Percentiles rank a stretch among this genome's conserved stretches.
phyloP scores from a whole-genome alignment of 495 filamentous ascomycete genomes.

The Penicillium desertorum region DNA sequence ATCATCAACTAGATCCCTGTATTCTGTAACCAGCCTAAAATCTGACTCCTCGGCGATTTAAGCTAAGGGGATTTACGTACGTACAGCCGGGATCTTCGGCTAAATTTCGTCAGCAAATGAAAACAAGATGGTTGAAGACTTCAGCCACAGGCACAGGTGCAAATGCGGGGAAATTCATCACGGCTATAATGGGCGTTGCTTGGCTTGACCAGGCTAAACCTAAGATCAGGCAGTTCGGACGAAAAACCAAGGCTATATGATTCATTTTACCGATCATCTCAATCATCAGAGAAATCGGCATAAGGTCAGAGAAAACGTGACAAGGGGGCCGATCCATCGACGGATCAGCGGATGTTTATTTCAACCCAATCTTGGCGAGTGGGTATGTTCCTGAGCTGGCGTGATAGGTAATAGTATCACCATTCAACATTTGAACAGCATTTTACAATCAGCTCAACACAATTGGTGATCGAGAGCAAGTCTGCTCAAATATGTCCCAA shows the following conservation, averaged over 20 bases:
- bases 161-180: conserved; percentile 11
- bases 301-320: neutral
- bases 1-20: neutral
- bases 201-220: conserved; percentile 2
- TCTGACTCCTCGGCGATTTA: neutral
- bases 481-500: too few species aligned
- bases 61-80: neutral
- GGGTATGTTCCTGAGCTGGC: too few species aligned
- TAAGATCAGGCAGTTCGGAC: neutral
- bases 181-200: conserved; percentile 5
- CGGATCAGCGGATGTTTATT: neutral
- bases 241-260: neutral
- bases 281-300: neutral
- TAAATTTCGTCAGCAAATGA: neutral
- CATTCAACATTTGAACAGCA: too few species aligned
- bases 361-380: neutral
- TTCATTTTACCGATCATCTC: neutral
- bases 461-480: too few species aligned
- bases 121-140: neutral
- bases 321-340: neutral
- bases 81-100: neutral
- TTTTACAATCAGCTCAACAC: too few species aligned
- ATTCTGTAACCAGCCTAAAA: conserved; percentile 3
- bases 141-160: conserved; percentile 4
- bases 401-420: too few species aligned